phyloP scores from a whole-genome alignment of 1,139 yeast genomes.

The Lodderomyces theae region DNA sequence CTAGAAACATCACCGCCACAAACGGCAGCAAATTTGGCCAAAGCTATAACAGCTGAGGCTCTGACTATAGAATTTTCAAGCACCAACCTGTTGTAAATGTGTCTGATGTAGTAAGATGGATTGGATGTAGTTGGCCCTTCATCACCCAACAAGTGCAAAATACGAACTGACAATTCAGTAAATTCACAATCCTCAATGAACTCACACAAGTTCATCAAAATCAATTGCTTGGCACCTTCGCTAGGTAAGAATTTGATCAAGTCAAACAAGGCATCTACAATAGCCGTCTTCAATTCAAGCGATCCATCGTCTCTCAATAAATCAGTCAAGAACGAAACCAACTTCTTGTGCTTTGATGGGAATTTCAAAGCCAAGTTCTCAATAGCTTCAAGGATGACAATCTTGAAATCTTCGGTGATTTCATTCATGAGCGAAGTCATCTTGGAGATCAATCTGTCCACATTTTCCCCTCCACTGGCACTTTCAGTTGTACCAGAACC shows the following conservation, averaged over 20 bases:
- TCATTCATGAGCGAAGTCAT: slow-evolving; percentile 90
- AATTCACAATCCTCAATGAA: slow-evolving; percentile 98
- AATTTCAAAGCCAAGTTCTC: slow-evolving; percentile 89
- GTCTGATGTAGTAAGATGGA: slow-evolving; percentile 91
- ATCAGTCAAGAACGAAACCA: slow-evolving; percentile 79
- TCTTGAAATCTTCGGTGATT: slow-evolving; percentile 92
- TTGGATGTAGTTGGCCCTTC: slow-evolving; percentile 88
- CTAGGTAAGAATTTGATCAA: slow-evolving; percentile 81
- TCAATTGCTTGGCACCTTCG: slow-evolving; percentile 71
- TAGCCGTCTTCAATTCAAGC: slow-evolving; percentile 75
- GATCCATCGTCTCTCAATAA: slow-evolving; percentile 92
- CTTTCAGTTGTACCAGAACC: slow-evolving; percentile 54
- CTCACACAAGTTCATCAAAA: slow-evolving; percentile 88
- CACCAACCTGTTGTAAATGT: slow-evolving; percentile 94
- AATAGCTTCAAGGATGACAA: slow-evolving; percentile 91
- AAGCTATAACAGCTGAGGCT: slow-evolving; percentile 91
- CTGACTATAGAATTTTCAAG: slow-evolving; percentile 92
- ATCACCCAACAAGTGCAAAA: slow-evolving; percentile 85
- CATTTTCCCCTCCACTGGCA: slow-evolving; percentile 56
- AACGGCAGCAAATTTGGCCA: slow-evolving; percentile 84
- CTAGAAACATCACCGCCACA: slow-evolving; percentile 66
- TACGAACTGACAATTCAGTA: slow-evolving; percentile 88
- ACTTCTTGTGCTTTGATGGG: slow-evolving; percentile 83
- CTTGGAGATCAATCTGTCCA: slow-evolving; percentile 83
- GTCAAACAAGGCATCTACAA: slow-evolving; percentile 88